Percentiles rank a stretch among this genome's conserved stretches.
These are phyloP conservation scores for Kuraishia floccosa DNA, from an alignment of 805 yeast species.

Conservation along the genomic window DNA sequence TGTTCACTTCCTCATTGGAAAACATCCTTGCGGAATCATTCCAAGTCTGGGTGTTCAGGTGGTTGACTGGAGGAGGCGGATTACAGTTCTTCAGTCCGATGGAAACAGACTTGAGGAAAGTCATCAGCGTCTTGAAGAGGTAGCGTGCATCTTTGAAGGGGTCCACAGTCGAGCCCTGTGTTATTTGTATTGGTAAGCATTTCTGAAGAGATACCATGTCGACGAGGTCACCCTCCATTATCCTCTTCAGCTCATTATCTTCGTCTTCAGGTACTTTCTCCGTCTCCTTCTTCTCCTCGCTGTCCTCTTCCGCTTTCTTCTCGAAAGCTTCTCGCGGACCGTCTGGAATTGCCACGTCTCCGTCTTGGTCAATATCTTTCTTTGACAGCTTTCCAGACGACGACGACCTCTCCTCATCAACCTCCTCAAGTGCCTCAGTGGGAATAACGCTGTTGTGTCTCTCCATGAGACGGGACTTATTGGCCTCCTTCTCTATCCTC, in stretches of 20 bases:
- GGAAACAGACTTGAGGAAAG: conserved; percentile 81
- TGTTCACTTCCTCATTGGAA: conserved; percentile 70
- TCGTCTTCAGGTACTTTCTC: conserved; percentile 9
- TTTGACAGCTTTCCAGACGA: conserved; percentile 1
- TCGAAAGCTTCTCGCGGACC: too few species aligned
- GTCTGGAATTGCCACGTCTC: conserved; percentile 1
- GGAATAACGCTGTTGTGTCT: conserved; percentile 5
- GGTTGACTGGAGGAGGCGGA: conserved; percentile 57
- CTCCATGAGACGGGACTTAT: not conserved
- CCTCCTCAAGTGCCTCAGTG: conserved; percentile 1
- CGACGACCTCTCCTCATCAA: conserved; percentile 3
- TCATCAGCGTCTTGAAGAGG: conserved; percentile 78
- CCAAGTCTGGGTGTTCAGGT: conserved; percentile 53
- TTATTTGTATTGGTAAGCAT: conserved; percentile 47
- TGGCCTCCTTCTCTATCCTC: conserved; percentile 22
- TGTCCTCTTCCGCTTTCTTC: conserved; percentile 7
- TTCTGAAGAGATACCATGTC: conserved; percentile 35
- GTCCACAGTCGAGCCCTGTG: conserved; percentile 41
- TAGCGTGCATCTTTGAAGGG: conserved; percentile 83
- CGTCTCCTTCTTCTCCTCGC: conserved; percentile 1
- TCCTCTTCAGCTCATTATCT: conserved; percentile 4
- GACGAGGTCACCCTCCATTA: too few species aligned
- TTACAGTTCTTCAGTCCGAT: conserved; percentile 84
- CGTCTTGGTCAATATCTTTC: too few species aligned
- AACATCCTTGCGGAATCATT: conserved; percentile 78